Evolutionary conservation across 208 protist species (phyloP).

Genomic region (Crithidia sp.): DNA sequence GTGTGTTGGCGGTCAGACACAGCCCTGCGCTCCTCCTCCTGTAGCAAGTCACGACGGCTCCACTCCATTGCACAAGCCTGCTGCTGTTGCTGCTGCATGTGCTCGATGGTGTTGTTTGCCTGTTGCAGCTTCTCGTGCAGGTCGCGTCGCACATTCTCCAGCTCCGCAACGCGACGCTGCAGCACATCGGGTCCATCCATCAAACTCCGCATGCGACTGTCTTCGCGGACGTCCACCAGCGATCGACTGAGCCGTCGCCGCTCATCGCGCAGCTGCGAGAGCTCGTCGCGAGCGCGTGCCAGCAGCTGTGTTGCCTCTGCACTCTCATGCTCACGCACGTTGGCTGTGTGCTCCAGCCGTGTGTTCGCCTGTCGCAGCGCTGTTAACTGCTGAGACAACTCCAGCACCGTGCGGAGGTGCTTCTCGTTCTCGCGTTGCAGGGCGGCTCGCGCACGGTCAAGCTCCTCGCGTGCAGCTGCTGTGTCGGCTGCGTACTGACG

Average conservation of each 20-base stretch:
- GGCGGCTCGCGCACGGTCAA: conserved; percentile 12
- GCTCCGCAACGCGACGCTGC: conserved; percentile 17
- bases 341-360: conserved; percentile 22
- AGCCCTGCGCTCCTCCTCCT: not conserved
- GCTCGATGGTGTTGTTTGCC: conserved; percentile 5
- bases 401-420: conserved; percentile 24
- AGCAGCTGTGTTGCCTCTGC: conserved; percentile 25
- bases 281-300: conserved; percentile 6
- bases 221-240: conserved; percentile 11
- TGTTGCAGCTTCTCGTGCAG: conserved; percentile 3
- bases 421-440: conserved; percentile 24
- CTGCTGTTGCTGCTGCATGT: conserved; percentile 1
- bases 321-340: conserved; percentile 24
- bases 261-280: conserved; percentile 17
- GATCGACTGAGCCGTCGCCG: conserved; percentile 13
- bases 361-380: conserved; percentile 26
- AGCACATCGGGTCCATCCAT: not conserved
- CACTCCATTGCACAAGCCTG: not conserved
- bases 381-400: conserved; percentile 35
- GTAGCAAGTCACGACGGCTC: not conserved
- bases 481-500: conserved; percentile 32
- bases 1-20: not conserved
- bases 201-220: conserved; percentile 13
- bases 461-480: conserved; percentile 25
- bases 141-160: conserved; percentile 11